Conservation (phyloP, 2,329 filamentous ascomycete species). For the Magnaporthiopsis rhizophila region DNA sequence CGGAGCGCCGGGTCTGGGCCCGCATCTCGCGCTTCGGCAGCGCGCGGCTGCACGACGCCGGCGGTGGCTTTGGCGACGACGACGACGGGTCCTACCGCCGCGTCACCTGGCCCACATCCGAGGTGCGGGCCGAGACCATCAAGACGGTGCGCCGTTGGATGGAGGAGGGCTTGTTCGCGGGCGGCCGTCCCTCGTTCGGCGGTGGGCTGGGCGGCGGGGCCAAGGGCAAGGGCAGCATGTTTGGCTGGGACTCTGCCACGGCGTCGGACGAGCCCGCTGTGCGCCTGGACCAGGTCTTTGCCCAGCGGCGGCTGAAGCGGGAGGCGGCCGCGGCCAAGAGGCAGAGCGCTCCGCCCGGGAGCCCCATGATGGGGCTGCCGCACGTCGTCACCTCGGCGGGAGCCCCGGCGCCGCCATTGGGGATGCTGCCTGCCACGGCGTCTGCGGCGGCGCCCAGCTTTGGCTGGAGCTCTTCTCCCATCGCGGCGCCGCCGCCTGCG, state of each 20-base stretch:
- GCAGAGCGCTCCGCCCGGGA: background rate
- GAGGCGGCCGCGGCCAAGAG: conserved; percentile 16
- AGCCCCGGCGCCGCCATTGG: too few species aligned
- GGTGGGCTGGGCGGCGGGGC: conserved; percentile 27
- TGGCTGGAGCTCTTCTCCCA: conserved; percentile 1
- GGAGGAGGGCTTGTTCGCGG: conserved; percentile 51
- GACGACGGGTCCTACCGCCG: conserved; percentile 53
- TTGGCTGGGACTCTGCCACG: conserved; percentile 50
- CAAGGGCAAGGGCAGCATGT: conserved; percentile 41
- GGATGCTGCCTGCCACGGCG: background rate
- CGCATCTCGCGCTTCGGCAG: conserved; percentile 54
- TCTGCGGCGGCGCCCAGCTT: background rate
- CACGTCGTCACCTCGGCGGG: too few species aligned
- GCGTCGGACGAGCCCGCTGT: conserved; percentile 39
- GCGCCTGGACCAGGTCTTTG: conserved; percentile 36
- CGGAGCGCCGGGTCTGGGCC: conserved; percentile 58
- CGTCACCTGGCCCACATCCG: conserved; percentile 49
- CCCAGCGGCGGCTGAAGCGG: too few species aligned
- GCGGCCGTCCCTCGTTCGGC: conserved; percentile 37
- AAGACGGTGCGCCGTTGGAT: conserved; percentile 58
- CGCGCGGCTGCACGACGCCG: conserved; percentile 45
- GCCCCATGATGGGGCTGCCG: too few species aligned
- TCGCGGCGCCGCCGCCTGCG: background rate
- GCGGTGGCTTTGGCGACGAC: conserved; percentile 18
- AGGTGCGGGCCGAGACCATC: conserved; percentile 44